These are phyloP conservation scores for Suillus decipiens DNA, from an alignment of 768 basidiomycete species.

Conservation along the genomic window DNA sequence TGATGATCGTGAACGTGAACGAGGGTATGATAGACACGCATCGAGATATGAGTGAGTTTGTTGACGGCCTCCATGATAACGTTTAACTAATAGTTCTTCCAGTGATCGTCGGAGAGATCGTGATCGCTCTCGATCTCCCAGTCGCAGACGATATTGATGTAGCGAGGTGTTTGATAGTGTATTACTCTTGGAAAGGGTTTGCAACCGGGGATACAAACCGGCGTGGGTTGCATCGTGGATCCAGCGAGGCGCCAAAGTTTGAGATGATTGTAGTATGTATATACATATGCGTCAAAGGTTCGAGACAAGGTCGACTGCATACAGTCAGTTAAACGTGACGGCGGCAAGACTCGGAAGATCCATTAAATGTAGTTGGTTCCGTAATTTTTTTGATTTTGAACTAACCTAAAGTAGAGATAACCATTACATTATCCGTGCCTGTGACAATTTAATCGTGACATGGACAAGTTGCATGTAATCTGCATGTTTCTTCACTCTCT, in stretches of 20 bases:
- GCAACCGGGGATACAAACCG: constrained; percentile 8
- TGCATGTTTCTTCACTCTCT: constrained; percentile 24
- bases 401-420: constrained; percentile 13
- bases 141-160: constrained; percentile 58
- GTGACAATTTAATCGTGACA: constrained; percentile 37
- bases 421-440: constrained; percentile 36
- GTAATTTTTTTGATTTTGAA: background rate
- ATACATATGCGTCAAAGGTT: constrained; percentile 8
- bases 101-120: constrained; percentile 73
- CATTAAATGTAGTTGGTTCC: constrained; percentile 14
- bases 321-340: background rate
- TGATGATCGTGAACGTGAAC: constrained; percentile 65
- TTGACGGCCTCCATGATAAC: constrained; percentile 22
- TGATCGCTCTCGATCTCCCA: constrained; percentile 74
- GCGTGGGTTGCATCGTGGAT: constrained; percentile 27
- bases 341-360: constrained; percentile 4
- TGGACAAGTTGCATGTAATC: constrained; percentile 17
- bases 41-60: constrained; percentile 70
- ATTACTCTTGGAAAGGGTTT: constrained; percentile 9
- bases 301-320: background rate
- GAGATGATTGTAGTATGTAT: constrained; percentile 6
- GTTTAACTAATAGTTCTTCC: constrained; percentile 17
- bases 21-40: constrained; percentile 69
- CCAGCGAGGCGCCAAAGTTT: constrained; percentile 23
- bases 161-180: constrained; percentile 4